phyloP scores from a whole-genome alignment of 1,284 basidiomycete species.

The Irpex sp. region DNA sequence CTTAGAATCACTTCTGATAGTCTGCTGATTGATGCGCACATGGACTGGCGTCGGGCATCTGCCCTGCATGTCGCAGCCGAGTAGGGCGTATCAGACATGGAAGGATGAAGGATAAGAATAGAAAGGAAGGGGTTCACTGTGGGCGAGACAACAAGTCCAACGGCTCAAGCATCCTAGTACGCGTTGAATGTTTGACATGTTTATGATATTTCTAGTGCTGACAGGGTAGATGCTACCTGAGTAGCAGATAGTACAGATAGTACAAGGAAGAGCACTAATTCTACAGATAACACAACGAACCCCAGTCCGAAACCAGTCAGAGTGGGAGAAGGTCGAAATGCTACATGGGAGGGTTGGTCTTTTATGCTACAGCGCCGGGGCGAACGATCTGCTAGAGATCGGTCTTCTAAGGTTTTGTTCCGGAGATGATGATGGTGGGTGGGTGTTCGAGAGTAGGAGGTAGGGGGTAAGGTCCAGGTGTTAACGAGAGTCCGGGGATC shows the following conservation, averaged over 20 bases:
- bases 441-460: background rate
- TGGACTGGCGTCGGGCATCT: background rate
- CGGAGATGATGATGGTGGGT: background rate
- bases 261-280: background rate
- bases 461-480: background rate
- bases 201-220: background rate
- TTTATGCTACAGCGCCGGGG: background rate
- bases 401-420: background rate
- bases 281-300: background rate
- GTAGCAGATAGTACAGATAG: background rate
- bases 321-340: conserved; percentile 1
- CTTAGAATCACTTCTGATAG: background rate
- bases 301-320: conserved; percentile 8
- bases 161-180: no score
- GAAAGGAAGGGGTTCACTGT: background rate
- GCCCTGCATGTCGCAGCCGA: background rate
- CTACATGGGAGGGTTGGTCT: background rate
- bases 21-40: background rate
- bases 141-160: background rate
- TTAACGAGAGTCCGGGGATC: background rate
- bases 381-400: conserved; percentile 2
- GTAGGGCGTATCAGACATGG: background rate
- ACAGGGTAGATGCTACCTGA: background rate
- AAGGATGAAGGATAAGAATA: background rate
- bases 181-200: background rate